These are phyloP conservation scores for Fusarium bulbicola DNA, from an alignment of 2,329 filamentous ascomycete genomes.

Conservation along the genomic window DNA sequence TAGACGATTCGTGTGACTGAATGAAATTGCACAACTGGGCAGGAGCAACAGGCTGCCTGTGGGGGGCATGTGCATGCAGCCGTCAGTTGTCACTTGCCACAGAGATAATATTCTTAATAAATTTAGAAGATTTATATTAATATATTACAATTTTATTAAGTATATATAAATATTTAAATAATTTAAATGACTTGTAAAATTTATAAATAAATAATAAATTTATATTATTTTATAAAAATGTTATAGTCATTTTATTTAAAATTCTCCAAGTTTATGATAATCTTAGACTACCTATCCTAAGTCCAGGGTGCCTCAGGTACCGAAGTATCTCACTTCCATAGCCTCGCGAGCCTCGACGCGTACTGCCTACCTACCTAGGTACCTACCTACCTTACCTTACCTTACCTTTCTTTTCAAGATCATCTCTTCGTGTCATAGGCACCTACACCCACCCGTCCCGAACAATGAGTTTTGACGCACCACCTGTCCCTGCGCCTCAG, in stretches of 20 bases:
- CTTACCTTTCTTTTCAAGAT: too few relatives aligned
- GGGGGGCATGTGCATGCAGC: background rate
- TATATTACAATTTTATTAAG: background rate
- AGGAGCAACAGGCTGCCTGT: background rate
- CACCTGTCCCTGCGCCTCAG: background rate
- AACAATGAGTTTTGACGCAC: background rate
- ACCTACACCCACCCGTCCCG: background rate
- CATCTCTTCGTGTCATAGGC: background rate
- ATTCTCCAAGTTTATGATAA: accelerated
- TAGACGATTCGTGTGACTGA: too few relatives aligned
- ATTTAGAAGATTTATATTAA: background rate
- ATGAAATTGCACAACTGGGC: too few relatives aligned
- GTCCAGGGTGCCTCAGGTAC: background rate
- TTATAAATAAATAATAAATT: too few relatives aligned
- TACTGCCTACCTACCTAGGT: background rate
- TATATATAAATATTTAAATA: background rate
- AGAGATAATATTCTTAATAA: too few relatives aligned
- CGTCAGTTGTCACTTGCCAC: background rate
- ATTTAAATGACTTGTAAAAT: too few relatives aligned
- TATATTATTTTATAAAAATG: background rate
- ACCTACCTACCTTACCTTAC: background rate
- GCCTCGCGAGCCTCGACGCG: background rate
- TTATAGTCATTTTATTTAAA: background rate
- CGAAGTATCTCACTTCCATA: background rate
- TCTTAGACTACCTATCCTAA: background rate